Conservation (phyloP, 371 early-diverging fungal genomes). For the Sporodiniella umbellata region DNA sequence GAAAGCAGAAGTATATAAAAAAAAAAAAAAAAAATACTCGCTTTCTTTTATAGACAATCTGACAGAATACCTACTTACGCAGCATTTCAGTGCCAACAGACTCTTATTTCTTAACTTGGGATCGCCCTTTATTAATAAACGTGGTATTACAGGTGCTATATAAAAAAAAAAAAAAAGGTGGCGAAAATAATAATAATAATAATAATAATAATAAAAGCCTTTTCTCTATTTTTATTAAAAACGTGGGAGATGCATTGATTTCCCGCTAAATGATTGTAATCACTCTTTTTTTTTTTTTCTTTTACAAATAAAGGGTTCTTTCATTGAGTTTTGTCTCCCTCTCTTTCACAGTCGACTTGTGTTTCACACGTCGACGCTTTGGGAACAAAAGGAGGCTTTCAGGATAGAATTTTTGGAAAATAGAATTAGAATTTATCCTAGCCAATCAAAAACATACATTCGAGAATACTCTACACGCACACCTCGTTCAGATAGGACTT, state of each 20-base stretch:
- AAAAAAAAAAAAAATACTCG: not conserved
- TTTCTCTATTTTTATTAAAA: slow-evolving; percentile 1
- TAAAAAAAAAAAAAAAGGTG: not conserved
- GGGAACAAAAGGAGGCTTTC: too few species aligned
- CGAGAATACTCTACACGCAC: too few species aligned
- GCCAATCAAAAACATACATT: too few species aligned
- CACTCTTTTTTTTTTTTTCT: too few species aligned
- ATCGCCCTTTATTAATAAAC: slow-evolving; percentile 1
- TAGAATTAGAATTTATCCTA: too few species aligned
- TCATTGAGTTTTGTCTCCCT: not conserved
- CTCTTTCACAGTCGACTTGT: not conserved
- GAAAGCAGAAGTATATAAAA: slow-evolving; percentile 4
- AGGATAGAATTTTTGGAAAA: too few species aligned
- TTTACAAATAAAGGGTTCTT: too few species aligned
- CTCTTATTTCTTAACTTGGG: too few species aligned
- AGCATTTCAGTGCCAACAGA: too few species aligned
- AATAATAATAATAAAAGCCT: not conserved
- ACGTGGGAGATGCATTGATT: not conserved
- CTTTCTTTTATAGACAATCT: not conserved
- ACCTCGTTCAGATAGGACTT: too few species aligned
- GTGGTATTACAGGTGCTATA: not conserved
- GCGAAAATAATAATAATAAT: not conserved
- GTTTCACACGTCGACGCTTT: too few species aligned
- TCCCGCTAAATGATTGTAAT: not conserved
- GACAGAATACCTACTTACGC: too few species aligned